Percentiles rank a stretch among this genome's conserved stretches.
phyloP scores from a whole-genome alignment of 1,284 basidiomycete species.

The Leccinum huronense region DNA sequence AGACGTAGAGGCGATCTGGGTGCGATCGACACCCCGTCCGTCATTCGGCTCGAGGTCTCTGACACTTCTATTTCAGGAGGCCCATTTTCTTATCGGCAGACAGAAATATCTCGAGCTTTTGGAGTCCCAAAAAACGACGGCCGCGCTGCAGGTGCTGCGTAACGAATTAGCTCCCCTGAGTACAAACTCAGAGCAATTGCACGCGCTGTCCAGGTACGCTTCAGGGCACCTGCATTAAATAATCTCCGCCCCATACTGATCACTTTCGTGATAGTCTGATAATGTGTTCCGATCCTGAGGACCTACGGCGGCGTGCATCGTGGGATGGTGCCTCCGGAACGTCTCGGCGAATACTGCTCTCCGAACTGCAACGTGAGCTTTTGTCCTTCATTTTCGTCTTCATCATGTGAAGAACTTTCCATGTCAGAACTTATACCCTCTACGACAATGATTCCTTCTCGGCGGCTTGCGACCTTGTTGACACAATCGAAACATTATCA shows the following conservation, averaged over 20 bases:
- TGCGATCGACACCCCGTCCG: slow-evolving; percentile 36
- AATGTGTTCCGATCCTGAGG: slow-evolving; percentile 85
- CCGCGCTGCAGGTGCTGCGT: slow-evolving; percentile 83
- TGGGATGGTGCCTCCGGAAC: slow-evolving; percentile 89
- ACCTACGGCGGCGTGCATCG: slow-evolving; percentile 75
- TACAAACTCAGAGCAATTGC: slow-evolving; percentile 74
- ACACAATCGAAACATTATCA: slow-evolving; percentile 86
- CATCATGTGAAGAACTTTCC: slow-evolving; percentile 2
- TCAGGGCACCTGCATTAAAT: background rate
- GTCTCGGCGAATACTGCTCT: slow-evolving; percentile 77
- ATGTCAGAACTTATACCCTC: slow-evolving; percentile 81
- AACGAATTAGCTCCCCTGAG: slow-evolving; percentile 83
- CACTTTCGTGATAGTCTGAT: slow-evolving; percentile 57
- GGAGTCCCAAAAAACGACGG: slow-evolving; percentile 78
- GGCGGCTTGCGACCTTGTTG: slow-evolving; percentile 81
- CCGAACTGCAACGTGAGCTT: slow-evolving; percentile 77
- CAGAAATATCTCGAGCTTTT: slow-evolving; percentile 98
- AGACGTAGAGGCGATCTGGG: slow-evolving; percentile 66
- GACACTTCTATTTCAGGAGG: slow-evolving; percentile 52
- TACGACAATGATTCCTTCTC: slow-evolving; percentile 88
- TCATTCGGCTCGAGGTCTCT: slow-evolving; percentile 16
- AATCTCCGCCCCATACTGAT: slow-evolving; percentile 16
- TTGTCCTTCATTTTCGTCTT: background rate
- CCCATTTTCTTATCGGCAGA: slow-evolving; percentile 84
- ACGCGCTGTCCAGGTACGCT: slow-evolving; percentile 78